Percentiles rank a stretch among this genome's conserved stretches.
Evolutionary conservation across 805 yeast species (phyloP).

Genomic region (Lipomyces sp.): DNA sequence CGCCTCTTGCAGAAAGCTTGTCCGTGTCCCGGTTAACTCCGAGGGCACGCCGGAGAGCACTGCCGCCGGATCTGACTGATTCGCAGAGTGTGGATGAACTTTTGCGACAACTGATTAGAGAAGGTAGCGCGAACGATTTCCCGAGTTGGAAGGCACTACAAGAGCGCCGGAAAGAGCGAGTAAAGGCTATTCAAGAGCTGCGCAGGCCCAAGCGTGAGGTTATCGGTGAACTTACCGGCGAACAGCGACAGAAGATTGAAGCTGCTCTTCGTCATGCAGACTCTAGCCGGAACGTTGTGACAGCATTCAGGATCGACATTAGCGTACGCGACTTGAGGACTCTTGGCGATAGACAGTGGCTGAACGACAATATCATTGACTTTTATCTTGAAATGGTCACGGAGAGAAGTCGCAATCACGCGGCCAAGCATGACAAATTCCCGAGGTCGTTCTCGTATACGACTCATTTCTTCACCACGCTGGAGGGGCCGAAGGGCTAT

Average conservation of each 20-base stretch:
- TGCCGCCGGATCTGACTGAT: conserved; percentile 21
- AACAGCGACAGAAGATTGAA: conserved; percentile 40
- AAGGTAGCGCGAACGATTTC: conserved; percentile 25
- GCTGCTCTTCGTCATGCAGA: conserved; percentile 37
- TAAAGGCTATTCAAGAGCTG: conserved; percentile 19
- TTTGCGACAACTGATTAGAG: conserved; percentile 18
- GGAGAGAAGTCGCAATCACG: conserved; percentile 42
- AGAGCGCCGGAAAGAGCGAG: conserved; percentile 25
- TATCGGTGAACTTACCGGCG: conserved; percentile 36
- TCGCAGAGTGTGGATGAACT: conserved; percentile 26
- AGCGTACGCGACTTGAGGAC: conserved; percentile 66
- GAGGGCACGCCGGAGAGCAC: not conserved
- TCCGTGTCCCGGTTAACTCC: conserved; percentile 10
- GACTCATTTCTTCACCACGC: conserved; percentile 79
- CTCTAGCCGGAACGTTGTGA: conserved; percentile 32
- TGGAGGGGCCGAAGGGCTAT: conserved; percentile 65
- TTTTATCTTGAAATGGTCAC: conserved; percentile 61
- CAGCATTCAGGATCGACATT: conserved; percentile 52
- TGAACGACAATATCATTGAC: conserved; percentile 88
- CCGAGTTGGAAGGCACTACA: conserved; percentile 30
- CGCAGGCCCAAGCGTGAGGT: conserved; percentile 29
- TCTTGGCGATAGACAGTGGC: conserved; percentile 69
- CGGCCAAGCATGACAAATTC: conserved; percentile 31
- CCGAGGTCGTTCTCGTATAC: conserved; percentile 66
- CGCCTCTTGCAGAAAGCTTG: conserved; percentile 17